These are phyloP conservation scores for Entomortierella beljakovae DNA, from an alignment of 192 early-diverging fungal species.

Conservation along the genomic window DNA sequence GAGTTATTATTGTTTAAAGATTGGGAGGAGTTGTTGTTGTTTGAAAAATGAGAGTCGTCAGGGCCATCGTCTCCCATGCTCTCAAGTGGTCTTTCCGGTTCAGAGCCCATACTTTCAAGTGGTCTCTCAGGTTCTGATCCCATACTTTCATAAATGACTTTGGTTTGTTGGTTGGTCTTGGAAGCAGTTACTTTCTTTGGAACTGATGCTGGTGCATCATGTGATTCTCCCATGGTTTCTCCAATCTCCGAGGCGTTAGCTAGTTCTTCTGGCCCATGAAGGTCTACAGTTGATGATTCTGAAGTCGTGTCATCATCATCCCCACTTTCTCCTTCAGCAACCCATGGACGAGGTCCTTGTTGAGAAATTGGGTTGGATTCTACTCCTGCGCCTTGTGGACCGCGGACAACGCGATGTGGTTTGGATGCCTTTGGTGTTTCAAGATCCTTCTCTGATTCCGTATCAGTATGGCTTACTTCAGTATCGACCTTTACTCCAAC, in stretches of 20 bases:
- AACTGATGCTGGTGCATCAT: neutral
- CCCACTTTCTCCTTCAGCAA: slow-evolving; percentile 10
- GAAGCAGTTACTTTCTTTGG: slow-evolving; percentile 1
- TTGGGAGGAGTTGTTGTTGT: neutral
- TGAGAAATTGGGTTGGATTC: slow-evolving; percentile 31
- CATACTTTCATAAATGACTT: slow-evolving; percentile 17
- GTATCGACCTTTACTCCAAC: slow-evolving; percentile 7
- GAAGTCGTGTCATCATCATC: slow-evolving; percentile 3
- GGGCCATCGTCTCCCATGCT: slow-evolving; percentile 51
- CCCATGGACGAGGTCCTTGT: slow-evolving; percentile 49
- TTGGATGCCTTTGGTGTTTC: slow-evolving; percentile 35
- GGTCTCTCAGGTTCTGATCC: slow-evolving; percentile 40
- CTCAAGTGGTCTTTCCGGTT: slow-evolving; percentile 36
- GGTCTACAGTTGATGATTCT: slow-evolving; percentile 5
- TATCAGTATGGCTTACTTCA: slow-evolving; percentile 3
- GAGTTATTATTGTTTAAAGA: neutral
- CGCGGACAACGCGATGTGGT: slow-evolving; percentile 34
- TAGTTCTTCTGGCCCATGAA: slow-evolving; percentile 34
- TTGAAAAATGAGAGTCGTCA: neutral
- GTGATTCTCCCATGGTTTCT: slow-evolving; percentile 42
- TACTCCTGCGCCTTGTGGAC: slow-evolving; percentile 14
- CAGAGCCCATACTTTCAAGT: slow-evolving; percentile 47
- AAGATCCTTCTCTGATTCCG: slow-evolving; percentile 31
- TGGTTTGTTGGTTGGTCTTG: neutral
- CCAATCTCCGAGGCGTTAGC: slow-evolving; percentile 11